A percentile compares a stretch with the other conserved stretches of the same genome.
Conservation (phyloP, 352 stramenopile species). For the Phytophthora parvispora region DNA sequence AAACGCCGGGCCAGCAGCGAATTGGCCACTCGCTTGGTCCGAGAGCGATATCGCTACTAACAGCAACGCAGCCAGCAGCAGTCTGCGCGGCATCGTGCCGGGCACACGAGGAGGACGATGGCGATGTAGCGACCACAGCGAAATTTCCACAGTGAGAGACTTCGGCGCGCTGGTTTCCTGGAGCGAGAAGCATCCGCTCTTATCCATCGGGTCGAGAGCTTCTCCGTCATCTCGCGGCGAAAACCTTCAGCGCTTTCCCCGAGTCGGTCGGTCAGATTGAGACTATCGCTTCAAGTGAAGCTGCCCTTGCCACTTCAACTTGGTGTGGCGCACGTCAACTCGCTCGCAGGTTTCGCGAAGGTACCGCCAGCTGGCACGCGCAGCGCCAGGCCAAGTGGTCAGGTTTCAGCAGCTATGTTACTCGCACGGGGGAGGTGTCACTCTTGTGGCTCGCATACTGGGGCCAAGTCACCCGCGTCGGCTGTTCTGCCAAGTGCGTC, state of each 20-base stretch:
- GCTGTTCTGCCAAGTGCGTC: neutral
- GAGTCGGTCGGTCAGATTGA: neutral
- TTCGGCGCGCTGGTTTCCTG: neutral
- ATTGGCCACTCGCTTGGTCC: constrained; percentile 14
- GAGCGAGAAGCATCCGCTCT: neutral
- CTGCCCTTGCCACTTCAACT: constrained; percentile 7
- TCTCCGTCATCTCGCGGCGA: constrained; percentile 24
- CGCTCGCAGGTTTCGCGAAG: constrained; percentile 4
- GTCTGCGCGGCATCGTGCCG: neutral
- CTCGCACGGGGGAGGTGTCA: constrained; percentile 10
- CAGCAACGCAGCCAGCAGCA: constrained; percentile 16
- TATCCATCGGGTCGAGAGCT: constrained; percentile 17
- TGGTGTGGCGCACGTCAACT: constrained; percentile 13
- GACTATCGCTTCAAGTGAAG: neutral
- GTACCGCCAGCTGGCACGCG: neutral
- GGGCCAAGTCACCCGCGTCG: constrained; percentile 7
- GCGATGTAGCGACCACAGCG: constrained; percentile 4
- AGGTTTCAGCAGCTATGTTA: constrained; percentile 1
- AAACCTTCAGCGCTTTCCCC: constrained; percentile 9
- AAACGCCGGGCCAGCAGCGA: neutral
- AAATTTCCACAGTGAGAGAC: constrained; percentile 15
- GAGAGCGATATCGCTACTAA: constrained; percentile 1
- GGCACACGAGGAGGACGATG: constrained; percentile 1
- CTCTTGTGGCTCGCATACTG: constrained; percentile 6
- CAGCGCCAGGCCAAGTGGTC: neutral